Conservation (phyloP, 129 eudicot genomes). For the Arctium minus region DNA sequence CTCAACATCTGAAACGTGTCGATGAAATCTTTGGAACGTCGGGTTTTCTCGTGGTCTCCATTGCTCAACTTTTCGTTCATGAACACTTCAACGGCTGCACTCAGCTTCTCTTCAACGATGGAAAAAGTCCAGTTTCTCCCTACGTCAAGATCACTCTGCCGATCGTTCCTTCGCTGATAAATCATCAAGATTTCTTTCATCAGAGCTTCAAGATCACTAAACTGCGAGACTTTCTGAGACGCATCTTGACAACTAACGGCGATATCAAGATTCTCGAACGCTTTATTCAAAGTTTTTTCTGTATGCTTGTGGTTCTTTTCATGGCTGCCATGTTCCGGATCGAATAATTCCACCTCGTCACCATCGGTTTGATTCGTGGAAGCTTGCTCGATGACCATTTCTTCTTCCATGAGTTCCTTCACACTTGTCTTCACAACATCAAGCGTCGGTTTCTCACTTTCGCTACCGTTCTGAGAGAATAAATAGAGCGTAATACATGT, state of each 20-base stretch:
- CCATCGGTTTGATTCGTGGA: conserved; percentile 10
- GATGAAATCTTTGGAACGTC: conserved; percentile 52
- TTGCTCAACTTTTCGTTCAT: conserved; percentile 34
- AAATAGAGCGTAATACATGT: background rate
- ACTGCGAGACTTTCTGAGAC: background rate
- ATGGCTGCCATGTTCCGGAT: conserved; percentile 17
- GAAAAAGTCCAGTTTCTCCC: conserved; percentile 27
- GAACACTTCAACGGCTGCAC: conserved; percentile 64
- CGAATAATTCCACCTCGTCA: conserved; percentile 8
- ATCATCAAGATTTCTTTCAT: conserved; percentile 63
- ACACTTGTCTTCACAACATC: conserved; percentile 61
- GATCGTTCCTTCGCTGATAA: conserved; percentile 30
- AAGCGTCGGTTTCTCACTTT: conserved; percentile 23
- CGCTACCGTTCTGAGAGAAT: conserved; percentile 35
- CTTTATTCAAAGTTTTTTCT: conserved; percentile 19
- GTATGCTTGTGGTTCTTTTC: conserved; percentile 14
- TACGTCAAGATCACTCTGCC: conserved; percentile 17
- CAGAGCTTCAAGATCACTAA: conserved; percentile 44
- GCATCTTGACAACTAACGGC: background rate
- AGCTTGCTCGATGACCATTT: conserved; percentile 64
- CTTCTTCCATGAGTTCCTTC: conserved; percentile 91
- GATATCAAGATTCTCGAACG: conserved; percentile 29
- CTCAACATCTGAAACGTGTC: conserved; percentile 68
- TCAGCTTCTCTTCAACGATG: conserved; percentile 47
- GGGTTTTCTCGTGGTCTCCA: conserved; percentile 31